Base-by-base conservation (phyloP, 495 filamentous ascomycete genomes). In the Penicillium waksmanii region DNA sequence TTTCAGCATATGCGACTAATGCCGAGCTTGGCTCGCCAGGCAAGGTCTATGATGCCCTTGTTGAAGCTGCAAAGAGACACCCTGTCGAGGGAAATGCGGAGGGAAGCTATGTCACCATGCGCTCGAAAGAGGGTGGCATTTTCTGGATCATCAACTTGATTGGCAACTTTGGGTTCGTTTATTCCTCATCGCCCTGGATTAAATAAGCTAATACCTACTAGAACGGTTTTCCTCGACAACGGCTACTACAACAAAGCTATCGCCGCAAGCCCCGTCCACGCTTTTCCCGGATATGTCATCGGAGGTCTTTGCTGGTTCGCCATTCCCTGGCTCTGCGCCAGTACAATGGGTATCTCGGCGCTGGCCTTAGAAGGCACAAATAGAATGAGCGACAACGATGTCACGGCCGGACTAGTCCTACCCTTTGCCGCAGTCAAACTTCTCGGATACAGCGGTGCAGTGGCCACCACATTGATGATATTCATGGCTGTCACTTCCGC, bases 91-190 rank as follows among this genome's bases (percentile, higher is more conserved):
- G 94, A 11, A 98, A 98, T 73, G 85, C 88, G 3, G 81, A 85
- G 7, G 94, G 94, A 31, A 91, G 87, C 65, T 97, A 97, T 64
- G 73, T 98, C 8, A 97, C 94, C 6, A 97, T 98, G 93, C 79
- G 84, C 49, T 93, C 89, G 12, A 86, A 85, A 61, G 86, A 96
- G 65, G 93, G 93, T 23, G 93, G 87, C 18, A 90, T 98, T 57
- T 98, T 98, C 82, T 97, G 96, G 80, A 85, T 98, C 51, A 98
- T 98, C 76, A 97, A 98, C 73, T 83, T 96, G 55, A 86, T 93
- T 57, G 91, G 91, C 42, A 75, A 76, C 62, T 77, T 74, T 54
- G 73, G 71, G 65, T 67, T 55, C 23, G 34, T 19, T 7, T 9
- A 1, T 9, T 8, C 27, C 27, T 9, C 27, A 31, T 31, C 23